Percentiles rank a stretch among this genome's conserved stretches.
Evolutionary conservation across 2,329 filamentous ascomycete species (phyloP).

Genomic region (Nectriaceae sp.): DNA sequence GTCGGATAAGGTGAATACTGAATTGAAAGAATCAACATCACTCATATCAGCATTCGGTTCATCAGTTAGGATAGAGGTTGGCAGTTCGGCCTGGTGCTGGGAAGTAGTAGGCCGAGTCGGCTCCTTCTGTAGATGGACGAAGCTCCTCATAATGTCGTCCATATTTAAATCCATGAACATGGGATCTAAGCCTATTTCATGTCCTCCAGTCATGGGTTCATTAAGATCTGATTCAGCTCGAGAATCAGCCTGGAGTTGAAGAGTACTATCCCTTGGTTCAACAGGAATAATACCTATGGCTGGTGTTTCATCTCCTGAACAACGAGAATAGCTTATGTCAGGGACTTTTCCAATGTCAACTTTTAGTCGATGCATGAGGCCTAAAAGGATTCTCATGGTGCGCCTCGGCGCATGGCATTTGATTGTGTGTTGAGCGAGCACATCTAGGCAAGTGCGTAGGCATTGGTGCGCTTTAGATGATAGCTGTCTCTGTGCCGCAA

Average conservation of each 20-base stretch:
- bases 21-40: not conserved
- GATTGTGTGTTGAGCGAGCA: conserved; percentile 46
- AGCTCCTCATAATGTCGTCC: not conserved
- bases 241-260: not conserved
- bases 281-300: not conserved
- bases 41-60: not conserved
- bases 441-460: conserved; percentile 44
- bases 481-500: conserved; percentile 44
- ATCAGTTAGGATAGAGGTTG: not conserved
- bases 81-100: not conserved
- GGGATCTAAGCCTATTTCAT: not conserved
- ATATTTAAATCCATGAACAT: not conserved
- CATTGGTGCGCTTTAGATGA: conserved; percentile 40
- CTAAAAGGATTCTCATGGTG: conserved; percentile 13
- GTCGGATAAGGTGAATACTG: not conserved
- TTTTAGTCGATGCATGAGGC: conserved; percentile 3
- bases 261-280: not conserved
- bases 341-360: not conserved
- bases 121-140: not conserved
- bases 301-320: not conserved
- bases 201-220: not conserved
- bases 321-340: not conserved
- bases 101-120: not conserved
- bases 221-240: not conserved
- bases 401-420: conserved; percentile 22